A percentile compares a stretch with the other conserved stretches of the same genome.
Evolutionary conservation across 1,284 basidiomycete genomes (phyloP).

Genomic region (Sporisorium sorghi): DNA sequence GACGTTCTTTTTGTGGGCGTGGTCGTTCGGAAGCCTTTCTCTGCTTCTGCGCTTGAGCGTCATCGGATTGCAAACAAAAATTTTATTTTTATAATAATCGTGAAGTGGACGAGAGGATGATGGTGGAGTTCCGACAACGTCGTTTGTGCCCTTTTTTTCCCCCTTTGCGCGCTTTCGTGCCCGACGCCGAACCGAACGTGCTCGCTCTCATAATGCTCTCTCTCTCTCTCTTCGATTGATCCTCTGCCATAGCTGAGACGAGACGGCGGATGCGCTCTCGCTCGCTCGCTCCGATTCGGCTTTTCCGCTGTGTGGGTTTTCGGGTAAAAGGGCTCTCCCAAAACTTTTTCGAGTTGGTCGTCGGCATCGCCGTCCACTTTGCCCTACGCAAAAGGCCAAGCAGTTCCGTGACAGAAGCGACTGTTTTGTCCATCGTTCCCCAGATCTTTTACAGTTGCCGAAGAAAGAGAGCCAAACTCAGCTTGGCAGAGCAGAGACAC

Average conservation of each 20-base stretch:
- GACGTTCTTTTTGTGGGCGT: too few species aligned
- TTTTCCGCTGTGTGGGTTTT: neutral
- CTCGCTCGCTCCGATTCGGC: slow-evolving; percentile 1
- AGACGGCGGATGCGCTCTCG: neutral
- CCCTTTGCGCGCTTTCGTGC: slow-evolving; percentile 1
- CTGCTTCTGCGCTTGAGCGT: too few species aligned
- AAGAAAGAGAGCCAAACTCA: neutral
- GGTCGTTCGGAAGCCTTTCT: too few species aligned
- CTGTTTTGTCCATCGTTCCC: too few species aligned
- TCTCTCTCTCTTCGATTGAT: neutral
- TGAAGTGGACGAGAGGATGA: slow-evolving; percentile 2
- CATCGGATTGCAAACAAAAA: too few species aligned
- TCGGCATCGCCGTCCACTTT: neutral
- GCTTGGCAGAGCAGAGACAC: neutral
- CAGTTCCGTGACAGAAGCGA: too few species aligned
- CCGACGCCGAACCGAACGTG: slow-evolving; percentile 6
- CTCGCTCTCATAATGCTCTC: too few species aligned
- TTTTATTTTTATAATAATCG: too few species aligned
- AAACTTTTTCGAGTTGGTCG: neutral
- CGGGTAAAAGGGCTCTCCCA: too few species aligned
- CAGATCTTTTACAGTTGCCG: neutral
- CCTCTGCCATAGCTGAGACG: neutral
- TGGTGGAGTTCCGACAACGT: slow-evolving; percentile 30
- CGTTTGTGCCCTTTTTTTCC: neutral
- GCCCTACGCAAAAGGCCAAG: neutral